Base-by-base conservation (phyloP, 1,284 basidiomycete species). In the Boletellus dicymbophilus region DNA sequence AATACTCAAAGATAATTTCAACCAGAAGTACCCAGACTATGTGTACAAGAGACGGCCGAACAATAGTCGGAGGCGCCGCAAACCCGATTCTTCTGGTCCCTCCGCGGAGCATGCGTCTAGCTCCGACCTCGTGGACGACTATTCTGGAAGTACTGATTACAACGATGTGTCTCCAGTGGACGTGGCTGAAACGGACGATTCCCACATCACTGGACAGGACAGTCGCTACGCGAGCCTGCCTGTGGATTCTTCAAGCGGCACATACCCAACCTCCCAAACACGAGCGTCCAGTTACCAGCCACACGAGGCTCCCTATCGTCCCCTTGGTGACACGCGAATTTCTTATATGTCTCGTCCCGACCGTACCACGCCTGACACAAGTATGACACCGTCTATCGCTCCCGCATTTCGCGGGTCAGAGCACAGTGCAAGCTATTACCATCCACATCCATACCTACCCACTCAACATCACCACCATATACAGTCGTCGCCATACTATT, bases 11-110 rank as follows among this genome's bases (percentile, higher is more conserved):
- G 90, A 92, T 58, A 83, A 74, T 48, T 92, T 92, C 75, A 91
- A 92, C 67, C 70, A 76, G n/a, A 87, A 84, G 62, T 92, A 91
- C 67, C 90, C 90, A 20, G 89, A 91, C 74, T 92, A 92, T 60
- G 88, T 92, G 37, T 92, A 92, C 71, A 80, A 84, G 53, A 81
- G 89, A 39, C 77, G 90, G 39, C 90, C 89, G 25, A 92, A 92
- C 71, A 90, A 92, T 66, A 86, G 85, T 50, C 81, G 89, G 58
- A 86, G 81, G 68, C 81, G 81, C 58, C 78, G 85, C 58, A 80
- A 80, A 58, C 63, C 76, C 4, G 83, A 86, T 36, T 59, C 52
- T 18, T 38, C 55, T 26, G 43, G 52, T 13, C 36, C 40, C 28
- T 34, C 66, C 25, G 28, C 51, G 11, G 65, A 69, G 36, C 47